Evolutionary conservation across 2,329 filamentous ascomycete species (phyloP), one percentile per base, ranked within the genome.

Genomic region (Paecilomyces niveus): DNA sequence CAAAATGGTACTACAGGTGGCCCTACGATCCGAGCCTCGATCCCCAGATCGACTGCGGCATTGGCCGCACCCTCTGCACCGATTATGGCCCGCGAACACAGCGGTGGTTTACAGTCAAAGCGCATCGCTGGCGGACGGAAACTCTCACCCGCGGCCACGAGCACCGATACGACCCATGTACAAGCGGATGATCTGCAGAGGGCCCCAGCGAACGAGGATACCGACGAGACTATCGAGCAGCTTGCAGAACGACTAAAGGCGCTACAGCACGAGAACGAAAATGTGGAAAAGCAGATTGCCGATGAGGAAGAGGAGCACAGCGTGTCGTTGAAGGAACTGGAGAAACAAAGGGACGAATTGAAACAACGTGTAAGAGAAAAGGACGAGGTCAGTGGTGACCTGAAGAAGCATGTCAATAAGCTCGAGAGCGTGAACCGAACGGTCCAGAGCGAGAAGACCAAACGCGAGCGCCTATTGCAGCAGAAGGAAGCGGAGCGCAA

Each of bases 301-400:
- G 77, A 80, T 57, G 89, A 92, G 62, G 86, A 90, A 58, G 84
- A 85, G 39, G 89, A 93, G 56, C 85, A 85, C 59, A 84, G 84
- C 63, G 78, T 81, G n/a, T 76, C 84, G 56, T 76, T 90, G 63
- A 83, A 85, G 45, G 85, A 89, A 52, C 71, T 96, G 32, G 85
- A 87, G 57, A 86, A 86, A 59, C 90, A 96, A 67, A 88, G 90
- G 60, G 90, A 95, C 64, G 83, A 88, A 55, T 86, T 96, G 71
- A 87, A 84, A 67, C 87, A 88, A 61, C 82, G 87, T 21, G 80
- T 94, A 57, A 94, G 90, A 70, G 90, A 96, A 68, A 96, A 95
- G 72, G 93, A 97, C 63, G 91, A 95, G 67, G 89, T 87, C 55
- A 97, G 91, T 54, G 87, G 90, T 52, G 91, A 92, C 68, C 76